Evolutionary conservation across 768 basidiomycete species (phyloP).

Genomic region (Tylopilus sp.): DNA sequence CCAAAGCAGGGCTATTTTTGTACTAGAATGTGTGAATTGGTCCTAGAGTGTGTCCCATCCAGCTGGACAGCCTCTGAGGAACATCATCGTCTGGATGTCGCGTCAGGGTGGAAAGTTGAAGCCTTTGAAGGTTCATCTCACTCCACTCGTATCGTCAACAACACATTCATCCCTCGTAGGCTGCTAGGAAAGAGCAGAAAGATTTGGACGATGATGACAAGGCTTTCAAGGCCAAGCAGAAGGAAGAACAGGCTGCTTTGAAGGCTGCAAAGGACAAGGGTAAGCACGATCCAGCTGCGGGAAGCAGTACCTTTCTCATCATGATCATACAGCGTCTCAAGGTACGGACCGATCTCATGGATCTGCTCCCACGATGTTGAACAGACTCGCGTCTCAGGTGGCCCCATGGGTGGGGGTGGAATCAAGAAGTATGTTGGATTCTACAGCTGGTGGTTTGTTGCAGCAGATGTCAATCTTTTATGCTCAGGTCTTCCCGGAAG

Average conservation of each 20-base stretch:
- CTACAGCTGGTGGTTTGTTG: constrained; percentile 1
- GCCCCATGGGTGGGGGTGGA: constrained; percentile 53
- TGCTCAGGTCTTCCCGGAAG: constrained; percentile 65
- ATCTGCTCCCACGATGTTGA: constrained; percentile 7
- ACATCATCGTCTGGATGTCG: constrained; percentile 23
- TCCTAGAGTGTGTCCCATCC: neutral
- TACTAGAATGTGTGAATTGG: neutral
- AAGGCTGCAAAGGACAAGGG: constrained; percentile 76
- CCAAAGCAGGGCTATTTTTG: constrained; percentile 7
- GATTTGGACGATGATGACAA: constrained; percentile 67
- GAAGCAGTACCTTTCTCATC: neutral
- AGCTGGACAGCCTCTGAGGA: neutral
- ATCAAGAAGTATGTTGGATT: constrained; percentile 76
- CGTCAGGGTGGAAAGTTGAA: constrained; percentile 85
- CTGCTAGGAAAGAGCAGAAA: constrained; percentile 78
- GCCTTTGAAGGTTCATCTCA: constrained; percentile 68
- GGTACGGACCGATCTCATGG: constrained; percentile 16
- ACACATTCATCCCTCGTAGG: constrained; percentile 39
- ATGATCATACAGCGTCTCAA: constrained; percentile 25
- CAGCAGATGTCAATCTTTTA: constrained; percentile 3
- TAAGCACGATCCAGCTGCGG: constrained; percentile 27
- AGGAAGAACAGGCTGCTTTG: constrained; percentile 66
- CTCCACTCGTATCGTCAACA: neutral
- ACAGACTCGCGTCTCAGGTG: constrained; percentile 40
- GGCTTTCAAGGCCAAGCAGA: constrained; percentile 75